Conservation (phyloP, 2,329 filamentous ascomycete genomes). For the Diaporthe vexans region DNA sequence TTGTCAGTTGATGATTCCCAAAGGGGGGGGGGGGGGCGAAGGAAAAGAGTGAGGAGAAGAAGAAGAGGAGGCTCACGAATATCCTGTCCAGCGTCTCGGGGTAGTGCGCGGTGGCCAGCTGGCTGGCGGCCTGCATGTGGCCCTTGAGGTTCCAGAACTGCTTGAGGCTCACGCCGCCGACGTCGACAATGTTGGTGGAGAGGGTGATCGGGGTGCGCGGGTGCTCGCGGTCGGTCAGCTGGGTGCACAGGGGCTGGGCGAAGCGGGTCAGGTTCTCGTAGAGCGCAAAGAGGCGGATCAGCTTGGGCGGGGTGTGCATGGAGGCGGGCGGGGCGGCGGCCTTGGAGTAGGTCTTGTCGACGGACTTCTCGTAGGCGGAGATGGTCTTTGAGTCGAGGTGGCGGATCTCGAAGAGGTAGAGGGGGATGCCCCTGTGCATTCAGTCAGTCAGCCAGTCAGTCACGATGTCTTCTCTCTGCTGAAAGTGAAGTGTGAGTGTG, state of each 20-base stretch:
- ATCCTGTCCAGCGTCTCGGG: constrained; percentile 92
- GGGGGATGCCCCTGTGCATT: constrained; percentile 81
- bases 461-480: no score
- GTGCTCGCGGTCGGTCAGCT: constrained; percentile 78
- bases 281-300: constrained; percentile 89
- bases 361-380: constrained; percentile 79
- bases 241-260: constrained; percentile 85
- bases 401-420: constrained; percentile 91
- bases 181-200: constrained; percentile 95
- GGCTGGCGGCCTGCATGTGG: constrained; percentile 94
- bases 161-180: constrained; percentile 87
- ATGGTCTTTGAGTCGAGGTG: constrained; percentile 88
- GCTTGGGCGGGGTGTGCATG: constrained; percentile 78
- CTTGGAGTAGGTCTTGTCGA: constrained; percentile 70
- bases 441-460: neutral
- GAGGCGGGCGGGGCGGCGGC: constrained; percentile 66
- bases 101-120: constrained; percentile 92
- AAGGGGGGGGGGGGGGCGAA: neutral
- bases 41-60: no score
- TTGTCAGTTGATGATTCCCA: neutral
- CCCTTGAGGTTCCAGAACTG: constrained; percentile 96
- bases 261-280: constrained; percentile 95
- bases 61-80: constrained; percentile 56
- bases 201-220: constrained; percentile 89
- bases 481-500: no score